Base-by-base conservation (phyloP, 768 basidiomycete species). In the Russula abietina region DNA sequence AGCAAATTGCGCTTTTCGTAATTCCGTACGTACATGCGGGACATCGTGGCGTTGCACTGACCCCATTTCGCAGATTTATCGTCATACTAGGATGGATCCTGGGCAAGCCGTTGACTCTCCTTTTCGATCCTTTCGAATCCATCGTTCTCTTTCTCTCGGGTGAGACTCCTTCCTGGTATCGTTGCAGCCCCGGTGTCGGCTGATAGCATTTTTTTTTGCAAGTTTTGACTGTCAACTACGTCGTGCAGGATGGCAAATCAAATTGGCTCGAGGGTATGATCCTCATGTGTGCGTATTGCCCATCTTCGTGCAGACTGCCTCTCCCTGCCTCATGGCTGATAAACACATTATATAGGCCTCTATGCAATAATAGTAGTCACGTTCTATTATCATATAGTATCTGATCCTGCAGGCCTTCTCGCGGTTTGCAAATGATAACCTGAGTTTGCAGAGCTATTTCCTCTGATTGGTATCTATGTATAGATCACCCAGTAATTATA, bases 1-100 rank as follows among this genome's bases (percentile, higher is more conserved):
- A 92, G 86, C 89, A 91, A 87, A 88, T 88, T 64, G 84, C 89
- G 1, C 80, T 95, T 65, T 83, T 94, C 71, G 84, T 97, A 71
- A 84, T 96, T 73, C 88, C 93, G 82, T 89, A 65, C 69, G 85
- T 79, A 26, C 45, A n/a, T 43, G 55, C n/a, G 55, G n/a, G 41
- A 26, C n/a, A 30, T 4, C 32, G 53, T 39, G 22, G 16, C 58
- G 16, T 19, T 54, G 26, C 43, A 32, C 46, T 61, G 59, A 57
- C 17, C 11, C 17, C n/a, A 7, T 67, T 49, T 66, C 65, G 53
- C 68, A 90, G 81, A 57, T 86, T 91, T 68, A 87, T 91, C 66
- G 82, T 91, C 32, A 79, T 79, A 11, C 77, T 96, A 10, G 91
- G 79, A 3, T 97, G 93, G 93, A 81, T 82, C 28, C 75, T 94